Conservation (phyloP, 2,329 filamentous ascomycete species). For the Cytospora piceae region DNA sequence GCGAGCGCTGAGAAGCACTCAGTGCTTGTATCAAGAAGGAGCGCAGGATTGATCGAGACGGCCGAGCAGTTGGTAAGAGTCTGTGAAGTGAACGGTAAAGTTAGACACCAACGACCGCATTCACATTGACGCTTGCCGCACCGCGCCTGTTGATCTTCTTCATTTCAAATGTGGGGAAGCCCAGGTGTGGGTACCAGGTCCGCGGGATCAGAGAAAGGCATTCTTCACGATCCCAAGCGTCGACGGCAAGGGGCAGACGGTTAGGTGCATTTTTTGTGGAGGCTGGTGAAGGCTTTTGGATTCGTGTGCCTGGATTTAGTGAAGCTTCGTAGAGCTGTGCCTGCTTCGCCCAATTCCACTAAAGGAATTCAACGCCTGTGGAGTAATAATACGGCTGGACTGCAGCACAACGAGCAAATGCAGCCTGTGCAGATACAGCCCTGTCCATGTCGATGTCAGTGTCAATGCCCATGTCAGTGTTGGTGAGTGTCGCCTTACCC, state of each 20-base stretch:
- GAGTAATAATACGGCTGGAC: constrained; percentile 6
- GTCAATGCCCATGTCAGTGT: background rate
- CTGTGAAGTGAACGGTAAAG: background rate
- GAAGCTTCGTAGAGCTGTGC: background rate
- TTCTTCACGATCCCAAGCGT: background rate
- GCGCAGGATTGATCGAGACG: constrained; percentile 9
- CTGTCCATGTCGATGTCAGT: background rate
- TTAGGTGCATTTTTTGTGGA: background rate
- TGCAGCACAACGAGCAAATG: constrained; percentile 10
- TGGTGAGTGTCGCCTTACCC: background rate
- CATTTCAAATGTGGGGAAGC: background rate
- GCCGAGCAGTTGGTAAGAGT: background rate
- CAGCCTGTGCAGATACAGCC: constrained; percentile 14
- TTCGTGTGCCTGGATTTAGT: constrained; percentile 13
- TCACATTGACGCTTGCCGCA: constrained; percentile 1
- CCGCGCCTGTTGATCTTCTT: background rate
- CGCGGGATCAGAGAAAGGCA: background rate
- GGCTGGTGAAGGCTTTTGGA: constrained; percentile 1
- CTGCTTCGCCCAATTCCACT: constrained; percentile 22
- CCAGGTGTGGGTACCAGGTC: background rate
- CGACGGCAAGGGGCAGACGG: constrained; percentile 7
- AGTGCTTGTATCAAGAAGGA: constrained; percentile 5
- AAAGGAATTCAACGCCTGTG: background rate
- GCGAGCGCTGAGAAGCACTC: constrained; percentile 5
- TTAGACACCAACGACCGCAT: background rate